A percentile compares a stretch with the other conserved stretches of the same genome.
phyloP scores from a whole-genome alignment of 2,329 filamentous ascomycete species.

The Reticulascus tulasneorum region DNA sequence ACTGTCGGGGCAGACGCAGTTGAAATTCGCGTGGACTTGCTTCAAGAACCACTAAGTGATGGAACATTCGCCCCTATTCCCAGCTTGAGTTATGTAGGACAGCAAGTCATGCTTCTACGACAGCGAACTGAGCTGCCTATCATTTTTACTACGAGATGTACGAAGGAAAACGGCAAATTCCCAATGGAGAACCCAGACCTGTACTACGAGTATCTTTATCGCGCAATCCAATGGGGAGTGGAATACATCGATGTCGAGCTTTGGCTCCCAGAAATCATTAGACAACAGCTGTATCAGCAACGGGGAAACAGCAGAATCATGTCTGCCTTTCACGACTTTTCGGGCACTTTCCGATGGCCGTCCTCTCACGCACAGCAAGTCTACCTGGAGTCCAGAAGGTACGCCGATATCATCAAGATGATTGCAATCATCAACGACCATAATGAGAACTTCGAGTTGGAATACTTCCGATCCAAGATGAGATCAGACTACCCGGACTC shows the following conservation, averaged over 20 bases:
- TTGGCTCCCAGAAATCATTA: slow-evolving; percentile 76
- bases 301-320: slow-evolving; percentile 81
- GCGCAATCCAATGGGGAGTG: slow-evolving; percentile 83
- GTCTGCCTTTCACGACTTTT: slow-evolving; percentile 90
- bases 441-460: slow-evolving; percentile 85
- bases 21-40: slow-evolving; percentile 77
- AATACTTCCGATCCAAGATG: slow-evolving; percentile 80
- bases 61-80: slow-evolving; percentile 63
- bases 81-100: slow-evolving; percentile 77
- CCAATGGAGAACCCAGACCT: slow-evolving; percentile 75
- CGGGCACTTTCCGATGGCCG: slow-evolving; percentile 78
- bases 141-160: slow-evolving; percentile 82
- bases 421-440: slow-evolving; percentile 77
- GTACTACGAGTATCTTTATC: slow-evolving; percentile 75
- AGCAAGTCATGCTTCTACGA: slow-evolving; percentile 79
- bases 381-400: slow-evolving; percentile 67
- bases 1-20: slow-evolving; percentile 84
- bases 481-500: slow-evolving; percentile 62
- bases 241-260: slow-evolving; percentile 89
- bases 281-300: slow-evolving; percentile 61
- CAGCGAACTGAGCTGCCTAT: slow-evolving; percentile 86
- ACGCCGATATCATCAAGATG: slow-evolving; percentile 88
- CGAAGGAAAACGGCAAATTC: slow-evolving; percentile 76
- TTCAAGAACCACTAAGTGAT: slow-evolving; percentile 66
- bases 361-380: slow-evolving; percentile 67